Evolutionary conservation across 192 early-diverging fungal genomes (phyloP).

Genomic region (Jimgerdemannia flammicorona): DNA sequence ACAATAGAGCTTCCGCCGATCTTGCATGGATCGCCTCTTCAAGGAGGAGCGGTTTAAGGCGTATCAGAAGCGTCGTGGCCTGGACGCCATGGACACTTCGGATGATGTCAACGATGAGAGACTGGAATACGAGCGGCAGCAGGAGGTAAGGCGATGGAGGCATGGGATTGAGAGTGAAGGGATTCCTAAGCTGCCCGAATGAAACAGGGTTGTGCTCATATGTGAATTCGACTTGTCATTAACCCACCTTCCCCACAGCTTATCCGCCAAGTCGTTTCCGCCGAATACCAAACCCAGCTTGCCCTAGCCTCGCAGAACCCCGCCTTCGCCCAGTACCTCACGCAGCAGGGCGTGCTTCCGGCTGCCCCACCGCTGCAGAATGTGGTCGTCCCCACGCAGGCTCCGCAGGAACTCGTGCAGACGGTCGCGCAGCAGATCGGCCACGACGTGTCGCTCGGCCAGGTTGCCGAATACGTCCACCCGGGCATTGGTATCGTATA

Average conservation of each 20-base stretch:
- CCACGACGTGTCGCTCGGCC: background rate
- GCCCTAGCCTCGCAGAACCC: background rate
- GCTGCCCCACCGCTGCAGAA: background rate
- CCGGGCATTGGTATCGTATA: background rate
- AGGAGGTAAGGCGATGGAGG: background rate
- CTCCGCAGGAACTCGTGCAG: background rate
- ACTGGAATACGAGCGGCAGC: background rate
- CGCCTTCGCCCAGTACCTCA: background rate
- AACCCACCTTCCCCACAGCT: background rate
- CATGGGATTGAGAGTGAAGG: no score
- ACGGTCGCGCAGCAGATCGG: background rate
- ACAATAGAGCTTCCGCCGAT: constrained; percentile 10
- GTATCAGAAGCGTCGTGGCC: constrained; percentile 17
- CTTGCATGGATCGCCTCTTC: constrained; percentile 17
- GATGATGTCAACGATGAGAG: constrained; percentile 16
- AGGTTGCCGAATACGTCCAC: background rate
- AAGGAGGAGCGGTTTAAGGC: constrained; percentile 23
- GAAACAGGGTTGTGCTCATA: no score
- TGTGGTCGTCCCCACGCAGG: background rate
- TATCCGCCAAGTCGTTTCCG: background rate
- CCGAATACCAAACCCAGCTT: background rate
- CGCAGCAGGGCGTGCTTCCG: background rate
- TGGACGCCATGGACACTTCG: constrained; percentile 18
- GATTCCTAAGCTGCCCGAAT: no score
- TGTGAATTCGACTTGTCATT: background rate